Conservation (phyloP, 192 early-diverging fungal genomes). For the Umbelopsis vinacea region DNA sequence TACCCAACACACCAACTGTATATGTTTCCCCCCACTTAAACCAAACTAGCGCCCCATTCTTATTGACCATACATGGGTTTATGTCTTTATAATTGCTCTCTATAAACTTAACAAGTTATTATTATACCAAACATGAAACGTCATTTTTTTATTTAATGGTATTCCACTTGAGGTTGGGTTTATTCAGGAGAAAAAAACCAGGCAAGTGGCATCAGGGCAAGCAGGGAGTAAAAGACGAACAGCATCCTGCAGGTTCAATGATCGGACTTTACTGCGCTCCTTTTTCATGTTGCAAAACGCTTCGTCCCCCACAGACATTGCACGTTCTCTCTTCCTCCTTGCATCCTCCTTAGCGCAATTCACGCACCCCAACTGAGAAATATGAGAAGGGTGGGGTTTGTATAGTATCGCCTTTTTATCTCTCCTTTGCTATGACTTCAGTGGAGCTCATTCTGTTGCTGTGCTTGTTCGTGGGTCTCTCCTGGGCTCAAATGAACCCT, state of each 20-base stretch:
- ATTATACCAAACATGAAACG: too few species aligned
- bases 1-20: not conserved
- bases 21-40: not conserved
- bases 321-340: not conserved
- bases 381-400: too few species aligned
- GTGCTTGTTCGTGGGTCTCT: not conserved
- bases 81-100: too few species aligned
- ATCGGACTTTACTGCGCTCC: slow-evolving; percentile 21
- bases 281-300: not conserved
- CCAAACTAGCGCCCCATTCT: not conserved
- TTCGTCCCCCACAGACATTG: not conserved
- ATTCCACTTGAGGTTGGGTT: too few species aligned
- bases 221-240: not conserved
- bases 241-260: not conserved
- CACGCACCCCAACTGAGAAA: too few species aligned
- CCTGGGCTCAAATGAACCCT: not conserved
- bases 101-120: too few species aligned
- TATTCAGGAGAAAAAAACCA: slow-evolving; percentile 5
- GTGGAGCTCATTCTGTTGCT: not conserved
- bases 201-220: not conserved
- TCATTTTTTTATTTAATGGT: too few species aligned
- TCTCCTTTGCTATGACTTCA: not conserved
- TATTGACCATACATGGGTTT: too few species aligned
- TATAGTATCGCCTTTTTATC: too few species aligned
- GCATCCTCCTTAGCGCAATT: not conserved